These are phyloP conservation scores for Elongisporangium anandrum DNA, from an alignment of 352 stramenopile species.

Conservation along the genomic window DNA sequence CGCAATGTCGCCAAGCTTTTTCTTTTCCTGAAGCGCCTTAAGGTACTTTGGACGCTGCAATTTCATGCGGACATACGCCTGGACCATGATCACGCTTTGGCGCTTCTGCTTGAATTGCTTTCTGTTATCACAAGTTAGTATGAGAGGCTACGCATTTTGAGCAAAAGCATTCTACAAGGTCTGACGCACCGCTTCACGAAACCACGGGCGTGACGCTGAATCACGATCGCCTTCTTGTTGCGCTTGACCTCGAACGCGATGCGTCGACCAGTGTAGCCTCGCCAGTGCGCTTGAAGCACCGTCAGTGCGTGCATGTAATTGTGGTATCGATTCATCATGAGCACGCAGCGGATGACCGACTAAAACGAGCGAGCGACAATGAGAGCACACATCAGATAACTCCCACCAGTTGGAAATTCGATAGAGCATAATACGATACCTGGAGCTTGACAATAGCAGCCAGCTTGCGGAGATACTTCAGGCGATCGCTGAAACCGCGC, in stretches of 20 bases:
- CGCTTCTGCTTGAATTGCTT: conserved; percentile 52
- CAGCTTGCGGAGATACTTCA: conserved; percentile 60
- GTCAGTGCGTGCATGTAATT: conserved; percentile 51
- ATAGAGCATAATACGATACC: conserved; percentile 16
- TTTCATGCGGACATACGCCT: conserved; percentile 64
- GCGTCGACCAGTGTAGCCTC: conserved; percentile 61
- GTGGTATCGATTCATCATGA: conserved; percentile 72
- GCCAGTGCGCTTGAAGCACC: conserved; percentile 70
- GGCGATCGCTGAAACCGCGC: conserved; percentile 52
- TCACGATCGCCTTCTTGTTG: conserved; percentile 56
- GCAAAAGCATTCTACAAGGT: neutral
- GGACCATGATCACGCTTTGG: conserved; percentile 49
- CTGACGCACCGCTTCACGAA: conserved; percentile 46
- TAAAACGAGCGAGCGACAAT: conserved; percentile 25
- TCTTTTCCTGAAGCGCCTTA: conserved; percentile 42
- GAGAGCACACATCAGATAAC: neutral
- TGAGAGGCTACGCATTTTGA: neutral
- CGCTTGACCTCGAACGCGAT: conserved; percentile 42
- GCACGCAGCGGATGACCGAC: conserved; percentile 78
- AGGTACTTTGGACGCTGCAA: conserved; percentile 53
- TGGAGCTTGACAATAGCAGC: conserved; percentile 76
- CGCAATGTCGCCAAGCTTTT: conserved; percentile 55
- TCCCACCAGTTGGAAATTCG: neutral
- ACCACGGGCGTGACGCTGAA: conserved; percentile 60
- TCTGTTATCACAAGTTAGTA: conserved; percentile 11